These are phyloP conservation scores for Anthracocystis panici-leucophaei DNA, from an alignment of 1,284 basidiomycete genomes.

Conservation along the genomic window DNA sequence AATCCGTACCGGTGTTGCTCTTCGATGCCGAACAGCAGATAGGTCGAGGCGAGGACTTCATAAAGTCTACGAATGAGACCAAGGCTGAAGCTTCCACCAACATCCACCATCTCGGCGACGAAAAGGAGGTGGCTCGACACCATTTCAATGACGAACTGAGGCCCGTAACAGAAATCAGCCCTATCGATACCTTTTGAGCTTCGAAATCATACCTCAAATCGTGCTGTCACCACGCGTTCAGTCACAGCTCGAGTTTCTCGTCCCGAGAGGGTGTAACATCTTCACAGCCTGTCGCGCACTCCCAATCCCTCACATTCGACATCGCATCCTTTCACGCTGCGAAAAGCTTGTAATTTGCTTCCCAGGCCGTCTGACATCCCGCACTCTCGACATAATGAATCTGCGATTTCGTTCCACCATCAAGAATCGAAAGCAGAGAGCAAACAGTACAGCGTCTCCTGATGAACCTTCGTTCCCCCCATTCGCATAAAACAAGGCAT, in stretches of 20 bases:
- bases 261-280: not conserved
- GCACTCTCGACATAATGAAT: too few species aligned
- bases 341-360: too few species aligned
- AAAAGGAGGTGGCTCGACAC: conserved; percentile 3
- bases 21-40: not conserved
- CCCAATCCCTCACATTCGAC: too few species aligned
- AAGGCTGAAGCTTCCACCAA: not conserved
- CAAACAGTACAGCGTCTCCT: conserved; percentile 19
- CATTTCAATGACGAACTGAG: conserved; percentile 16
- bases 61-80: not conserved
- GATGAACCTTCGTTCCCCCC: conserved; percentile 2
- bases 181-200: conserved; percentile 22
- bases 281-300: too few species aligned
- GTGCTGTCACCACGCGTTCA: conserved; percentile 1
- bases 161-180: conserved; percentile 5
- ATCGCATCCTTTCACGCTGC: too few species aligned
- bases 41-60: not conserved
- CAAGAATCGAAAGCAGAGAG: not conserved
- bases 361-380: too few species aligned
- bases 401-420: not conserved
- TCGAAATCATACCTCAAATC: not conserved
- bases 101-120: not conserved
- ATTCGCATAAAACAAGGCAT: conserved; percentile 35
- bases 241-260: too few species aligned
- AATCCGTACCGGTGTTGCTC: not conserved